phyloP scores from a whole-genome alignment of 1,139 yeast genomes.

The Blastobotrys arbuscula region DNA sequence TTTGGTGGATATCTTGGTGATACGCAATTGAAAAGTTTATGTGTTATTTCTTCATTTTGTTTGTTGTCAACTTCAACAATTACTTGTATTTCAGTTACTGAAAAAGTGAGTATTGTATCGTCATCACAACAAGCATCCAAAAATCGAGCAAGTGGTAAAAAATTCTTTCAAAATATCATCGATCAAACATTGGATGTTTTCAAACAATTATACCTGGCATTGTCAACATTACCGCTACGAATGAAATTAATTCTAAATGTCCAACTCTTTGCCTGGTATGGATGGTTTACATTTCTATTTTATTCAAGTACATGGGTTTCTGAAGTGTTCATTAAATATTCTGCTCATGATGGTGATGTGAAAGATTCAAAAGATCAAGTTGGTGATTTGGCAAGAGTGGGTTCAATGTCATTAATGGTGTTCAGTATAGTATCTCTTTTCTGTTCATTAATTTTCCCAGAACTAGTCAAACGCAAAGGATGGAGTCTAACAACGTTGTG shows the following conservation, averaged over 20 bases:
- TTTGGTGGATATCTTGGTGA: conserved; percentile 39
- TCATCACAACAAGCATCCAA: background rate
- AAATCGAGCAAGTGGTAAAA: background rate
- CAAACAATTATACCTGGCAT: conserved; percentile 19
- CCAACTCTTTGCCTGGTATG: conserved; percentile 37
- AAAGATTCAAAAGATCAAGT: conserved; percentile 22
- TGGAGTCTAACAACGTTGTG: conserved; percentile 28
- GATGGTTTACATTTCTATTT: conserved; percentile 37
- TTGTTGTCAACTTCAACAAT: conserved; percentile 37
- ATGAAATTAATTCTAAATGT: conserved; percentile 30
- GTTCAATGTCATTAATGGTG: conserved; percentile 35
- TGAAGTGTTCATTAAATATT: conserved; percentile 33
- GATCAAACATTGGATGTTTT: conserved; percentile 18
- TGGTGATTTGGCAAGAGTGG: conserved; percentile 37
- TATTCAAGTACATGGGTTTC: conserved; percentile 40
- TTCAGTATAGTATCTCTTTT: conserved; percentile 35
- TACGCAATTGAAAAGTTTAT: conserved; percentile 47
- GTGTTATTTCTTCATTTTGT: conserved; percentile 41
- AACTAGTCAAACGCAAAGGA: conserved; percentile 14
- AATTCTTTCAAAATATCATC: background rate
- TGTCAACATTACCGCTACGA: conserved; percentile 23
- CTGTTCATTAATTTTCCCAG: conserved; percentile 33
- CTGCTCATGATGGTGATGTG: conserved; percentile 5
- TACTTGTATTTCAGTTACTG: conserved; percentile 37
- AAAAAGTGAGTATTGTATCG: conserved; percentile 19